Conservation (phyloP, 2,329 filamentous ascomycete species). For the Hypoxylon sp. region DNA sequence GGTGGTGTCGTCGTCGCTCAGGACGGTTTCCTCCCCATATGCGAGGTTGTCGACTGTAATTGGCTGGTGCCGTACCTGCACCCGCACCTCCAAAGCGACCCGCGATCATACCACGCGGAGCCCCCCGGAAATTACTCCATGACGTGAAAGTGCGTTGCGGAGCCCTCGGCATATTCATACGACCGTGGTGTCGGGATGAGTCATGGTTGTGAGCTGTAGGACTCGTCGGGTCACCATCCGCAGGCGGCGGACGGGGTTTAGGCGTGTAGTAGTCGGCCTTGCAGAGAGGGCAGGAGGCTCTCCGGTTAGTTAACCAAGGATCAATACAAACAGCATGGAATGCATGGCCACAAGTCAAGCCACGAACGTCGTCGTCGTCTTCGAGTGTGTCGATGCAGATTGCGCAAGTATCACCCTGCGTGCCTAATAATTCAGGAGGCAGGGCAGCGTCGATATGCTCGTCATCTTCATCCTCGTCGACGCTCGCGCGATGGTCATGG, state of each 20-base stretch:
- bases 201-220: constrained; percentile 50
- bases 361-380: constrained; percentile 95
- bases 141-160: constrained; percentile 58
- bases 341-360: constrained; percentile 94
- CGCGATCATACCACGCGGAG: constrained; percentile 50
- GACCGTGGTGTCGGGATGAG: constrained; percentile 58
- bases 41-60: constrained; percentile 36
- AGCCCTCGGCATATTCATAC: constrained; percentile 64
- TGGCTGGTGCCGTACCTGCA: constrained; percentile 37
- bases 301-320: constrained; percentile 93
- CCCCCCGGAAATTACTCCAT: constrained; percentile 54
- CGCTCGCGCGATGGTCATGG: constrained; percentile 51
- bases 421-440: constrained; percentile 83
- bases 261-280: constrained; percentile 98
- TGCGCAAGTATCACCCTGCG: constrained; percentile 92
- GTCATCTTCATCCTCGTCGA: constrained; percentile 75
- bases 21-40: constrained; percentile 44
- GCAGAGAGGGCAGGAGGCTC: constrained; percentile 96
- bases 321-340: constrained; percentile 97
- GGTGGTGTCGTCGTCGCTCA: constrained; percentile 26
- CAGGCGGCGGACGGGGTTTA: constrained; percentile 78
- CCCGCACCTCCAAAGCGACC: constrained; percentile 45
- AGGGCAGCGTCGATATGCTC: constrained; percentile 87
- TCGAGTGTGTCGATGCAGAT: constrained; percentile 96
- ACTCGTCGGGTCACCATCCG: constrained; percentile 58